Conservation (phyloP, 768 basidiomycete genomes). For the Suillus decipiens region DNA sequence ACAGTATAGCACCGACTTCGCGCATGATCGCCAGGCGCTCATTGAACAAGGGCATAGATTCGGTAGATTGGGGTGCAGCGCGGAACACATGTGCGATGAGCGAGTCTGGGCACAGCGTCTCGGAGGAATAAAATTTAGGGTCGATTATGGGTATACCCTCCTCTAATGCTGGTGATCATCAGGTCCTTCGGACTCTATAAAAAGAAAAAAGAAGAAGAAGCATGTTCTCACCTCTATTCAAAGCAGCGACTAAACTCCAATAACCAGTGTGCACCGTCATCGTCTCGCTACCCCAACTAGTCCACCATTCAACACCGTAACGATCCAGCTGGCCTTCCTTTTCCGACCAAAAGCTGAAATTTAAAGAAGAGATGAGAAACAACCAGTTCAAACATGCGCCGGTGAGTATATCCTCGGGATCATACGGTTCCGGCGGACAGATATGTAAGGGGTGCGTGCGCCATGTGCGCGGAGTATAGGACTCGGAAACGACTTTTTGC, state of each 20-base stretch:
- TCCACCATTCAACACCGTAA: constrained; percentile 79
- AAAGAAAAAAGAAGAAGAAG: neutral
- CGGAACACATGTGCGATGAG: constrained; percentile 72
- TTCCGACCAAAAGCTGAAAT: constrained; percentile 91
- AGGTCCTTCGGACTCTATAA: neutral
- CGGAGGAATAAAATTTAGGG: constrained; percentile 77
- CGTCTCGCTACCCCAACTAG: constrained; percentile 59
- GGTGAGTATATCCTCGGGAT: constrained; percentile 52
- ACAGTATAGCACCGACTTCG: constrained; percentile 72
- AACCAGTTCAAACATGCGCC: constrained; percentile 77
- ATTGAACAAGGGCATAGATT: constrained; percentile 66
- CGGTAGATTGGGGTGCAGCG: constrained; percentile 53
- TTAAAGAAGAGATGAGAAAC: constrained; percentile 82
- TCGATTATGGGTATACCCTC: constrained; percentile 76
- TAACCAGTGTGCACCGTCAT: constrained; percentile 74
- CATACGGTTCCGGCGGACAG: constrained; percentile 65
- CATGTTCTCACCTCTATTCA: constrained; percentile 66
- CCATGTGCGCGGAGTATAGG: constrained; percentile 83
- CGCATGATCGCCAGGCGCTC: constrained; percentile 80
- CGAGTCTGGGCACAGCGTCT: constrained; percentile 66
- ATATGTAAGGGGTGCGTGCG: constrained; percentile 68
- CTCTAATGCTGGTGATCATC: constrained; percentile 58
- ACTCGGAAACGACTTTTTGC: constrained; percentile 54
- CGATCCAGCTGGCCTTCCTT: constrained; percentile 56
- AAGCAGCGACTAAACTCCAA: constrained; percentile 81